Percentiles rank a stretch among this genome's conserved stretches.
These are phyloP conservation scores for Cornus controversa DNA, from an alignment of 148 eudicot species.

Conservation along the genomic window DNA sequence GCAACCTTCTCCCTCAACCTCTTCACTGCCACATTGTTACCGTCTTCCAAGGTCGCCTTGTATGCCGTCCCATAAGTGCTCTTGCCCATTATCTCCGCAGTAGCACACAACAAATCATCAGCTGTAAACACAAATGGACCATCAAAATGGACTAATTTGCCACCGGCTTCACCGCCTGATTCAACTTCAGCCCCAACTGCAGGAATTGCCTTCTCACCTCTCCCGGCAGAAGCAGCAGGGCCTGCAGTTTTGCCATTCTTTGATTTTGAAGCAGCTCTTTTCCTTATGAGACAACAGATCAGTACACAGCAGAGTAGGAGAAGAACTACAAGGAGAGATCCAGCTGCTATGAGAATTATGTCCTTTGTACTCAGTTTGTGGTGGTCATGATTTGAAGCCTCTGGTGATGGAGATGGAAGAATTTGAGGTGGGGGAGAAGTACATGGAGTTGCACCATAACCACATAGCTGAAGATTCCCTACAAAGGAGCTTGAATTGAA, in stretches of 20 bases:
- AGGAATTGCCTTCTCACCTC: constrained; percentile 15
- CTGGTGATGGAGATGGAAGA: constrained; percentile 29
- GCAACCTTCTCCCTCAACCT: constrained; percentile 90
- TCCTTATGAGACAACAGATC: constrained; percentile 63
- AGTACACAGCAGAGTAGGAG: constrained; percentile 60
- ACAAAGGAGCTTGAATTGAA: constrained; percentile 48
- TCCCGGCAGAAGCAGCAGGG: constrained; percentile 15
- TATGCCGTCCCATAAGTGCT: constrained; percentile 79
- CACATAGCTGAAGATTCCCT: constrained; percentile 62
- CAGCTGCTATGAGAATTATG: constrained; percentile 63
- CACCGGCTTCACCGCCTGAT: constrained; percentile 51
- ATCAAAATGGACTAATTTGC: constrained; percentile 83
- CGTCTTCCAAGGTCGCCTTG: constrained; percentile 85
- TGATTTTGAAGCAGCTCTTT: constrained; percentile 37
- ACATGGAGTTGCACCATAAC: constrained; percentile 61
- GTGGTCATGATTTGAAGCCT: constrained; percentile 10
- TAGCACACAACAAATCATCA: constrained; percentile 84
- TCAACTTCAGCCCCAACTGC: constrained; percentile 46
- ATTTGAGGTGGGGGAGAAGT: constrained; percentile 49
- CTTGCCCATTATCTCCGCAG: constrained; percentile 94
- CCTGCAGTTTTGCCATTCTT: constrained; percentile 18
- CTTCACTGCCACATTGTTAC: constrained; percentile 81
- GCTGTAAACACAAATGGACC: constrained; percentile 86
- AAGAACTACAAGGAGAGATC: constrained; percentile 49
- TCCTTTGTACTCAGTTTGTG: constrained; percentile 51